Percentiles rank a stretch among this genome's conserved stretches.
Conservation (phyloP, 805 yeast genomes). For the Schwanniomyces yamadae region DNA sequence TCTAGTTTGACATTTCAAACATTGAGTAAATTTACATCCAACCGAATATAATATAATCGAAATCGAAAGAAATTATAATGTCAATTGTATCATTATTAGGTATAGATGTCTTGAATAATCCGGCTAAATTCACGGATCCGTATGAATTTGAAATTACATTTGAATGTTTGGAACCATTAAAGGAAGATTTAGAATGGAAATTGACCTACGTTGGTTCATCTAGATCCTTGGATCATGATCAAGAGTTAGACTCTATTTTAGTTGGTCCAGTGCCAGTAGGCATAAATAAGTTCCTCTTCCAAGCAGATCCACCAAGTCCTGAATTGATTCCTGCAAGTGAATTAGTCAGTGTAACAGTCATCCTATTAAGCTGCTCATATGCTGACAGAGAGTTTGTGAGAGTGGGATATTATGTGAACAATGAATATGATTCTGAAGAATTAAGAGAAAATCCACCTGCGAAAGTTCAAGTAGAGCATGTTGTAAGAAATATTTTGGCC, state of each 20-base stretch:
- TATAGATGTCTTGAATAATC: conserved; percentile 88
- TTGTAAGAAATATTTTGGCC: conserved; percentile 89
- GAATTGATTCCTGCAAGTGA: conserved; percentile 96
- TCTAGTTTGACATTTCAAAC: too few relatives aligned
- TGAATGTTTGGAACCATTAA: conserved; percentile 91
- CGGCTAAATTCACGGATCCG: conserved; percentile 90
- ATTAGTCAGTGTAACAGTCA: conserved; percentile 92
- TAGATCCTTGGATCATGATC: conserved; percentile 92
- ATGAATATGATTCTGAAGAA: conserved; percentile 93
- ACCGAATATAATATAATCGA: too few relatives aligned
- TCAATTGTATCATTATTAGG: conserved; percentile 91
- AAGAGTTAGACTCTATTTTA: conserved; percentile 90
- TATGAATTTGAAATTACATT: conserved; percentile 97
- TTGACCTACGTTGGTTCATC: conserved; percentile 96
- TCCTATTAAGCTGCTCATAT: conserved; percentile 87
- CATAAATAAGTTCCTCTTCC: conserved; percentile 84
- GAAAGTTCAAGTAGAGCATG: conserved; percentile 90
- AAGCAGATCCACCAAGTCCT: conserved; percentile 96
- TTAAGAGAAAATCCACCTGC: conserved; percentile 90
- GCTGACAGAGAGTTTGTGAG: conserved; percentile 93
- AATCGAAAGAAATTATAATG: too few relatives aligned
- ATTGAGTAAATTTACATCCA: too few relatives aligned
- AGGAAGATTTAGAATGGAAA: conserved; percentile 95
- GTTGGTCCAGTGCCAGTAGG: conserved; percentile 99
- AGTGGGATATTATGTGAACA: conserved; percentile 96